These are phyloP conservation scores for Wickerhamiella azyma DNA, from an alignment of 805 yeast species.

Conservation along the genomic window DNA sequence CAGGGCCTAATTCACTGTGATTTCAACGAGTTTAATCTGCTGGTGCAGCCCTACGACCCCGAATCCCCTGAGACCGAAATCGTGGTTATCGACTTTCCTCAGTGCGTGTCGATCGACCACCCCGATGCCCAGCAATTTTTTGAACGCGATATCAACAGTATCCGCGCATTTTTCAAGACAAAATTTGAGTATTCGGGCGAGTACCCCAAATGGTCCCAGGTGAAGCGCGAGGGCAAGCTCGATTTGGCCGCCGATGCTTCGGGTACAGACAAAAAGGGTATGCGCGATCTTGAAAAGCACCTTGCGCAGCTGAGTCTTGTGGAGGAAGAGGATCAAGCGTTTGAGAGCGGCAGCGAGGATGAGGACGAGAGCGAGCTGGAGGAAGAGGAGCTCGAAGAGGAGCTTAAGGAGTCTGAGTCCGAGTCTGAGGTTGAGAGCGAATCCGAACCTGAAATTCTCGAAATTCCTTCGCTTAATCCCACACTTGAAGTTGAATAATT, in stretches of 20 bases:
- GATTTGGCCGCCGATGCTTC: conserved; percentile 88
- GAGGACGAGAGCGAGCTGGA: conserved; percentile 31
- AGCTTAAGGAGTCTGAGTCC: conserved; percentile 27
- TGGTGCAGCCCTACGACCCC: conserved; percentile 45
- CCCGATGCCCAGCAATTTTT: conserved; percentile 78
- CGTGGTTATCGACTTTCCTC: conserved; percentile 95
- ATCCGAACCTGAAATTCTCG: conserved; percentile 21
- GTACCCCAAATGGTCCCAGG: conserved; percentile 71
- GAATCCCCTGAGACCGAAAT: conserved; percentile 45
- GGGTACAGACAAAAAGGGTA: conserved; percentile 54
- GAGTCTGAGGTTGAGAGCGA: conserved; percentile 28
- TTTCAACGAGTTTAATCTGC: conserved; percentile 91
- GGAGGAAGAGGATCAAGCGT: conserved; percentile 23
- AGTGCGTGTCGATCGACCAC: conserved; percentile 88
- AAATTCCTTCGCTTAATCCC: not conserved
- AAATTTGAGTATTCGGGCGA: conserved; percentile 73
- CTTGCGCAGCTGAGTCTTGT: conserved; percentile 32
- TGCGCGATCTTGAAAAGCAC: conserved; percentile 63
- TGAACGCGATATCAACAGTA: conserved; percentile 85
- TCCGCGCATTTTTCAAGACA: conserved; percentile 65
- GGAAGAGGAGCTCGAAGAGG: conserved; percentile 25
- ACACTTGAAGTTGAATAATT: not conserved
- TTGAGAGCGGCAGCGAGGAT: conserved; percentile 24
- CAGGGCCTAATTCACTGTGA: conserved; percentile 94
- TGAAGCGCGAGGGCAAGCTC: conserved; percentile 48